phyloP scores from a whole-genome alignment of 768 basidiomycete genomes.

The Sutorius australiensis region DNA sequence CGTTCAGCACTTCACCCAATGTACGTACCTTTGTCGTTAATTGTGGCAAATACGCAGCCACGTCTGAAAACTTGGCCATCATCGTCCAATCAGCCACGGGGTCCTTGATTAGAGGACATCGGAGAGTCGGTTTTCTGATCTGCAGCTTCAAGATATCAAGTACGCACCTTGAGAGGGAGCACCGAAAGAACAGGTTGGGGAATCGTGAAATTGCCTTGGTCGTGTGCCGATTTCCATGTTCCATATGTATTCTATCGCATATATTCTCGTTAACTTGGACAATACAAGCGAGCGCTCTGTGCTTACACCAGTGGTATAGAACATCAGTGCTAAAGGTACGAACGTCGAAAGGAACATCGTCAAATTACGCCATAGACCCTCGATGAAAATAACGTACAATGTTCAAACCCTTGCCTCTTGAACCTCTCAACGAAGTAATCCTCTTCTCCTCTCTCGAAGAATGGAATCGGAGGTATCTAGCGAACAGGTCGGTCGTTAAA shows the following conservation, averaged over 20 bases:
- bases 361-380: not conserved
- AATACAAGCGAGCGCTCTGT: not conserved
- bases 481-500: not conserved
- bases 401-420: constrained; percentile 50
- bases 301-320: constrained; percentile 55
- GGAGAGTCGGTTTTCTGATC: not conserved
- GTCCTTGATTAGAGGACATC: constrained; percentile 26
- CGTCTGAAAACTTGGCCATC: constrained; percentile 27
- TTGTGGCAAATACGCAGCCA: constrained; percentile 32
- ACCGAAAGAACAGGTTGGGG: constrained; percentile 40
- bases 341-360: not conserved
- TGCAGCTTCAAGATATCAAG: not conserved
- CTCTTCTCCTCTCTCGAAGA: constrained; percentile 58
- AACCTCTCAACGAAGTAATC: constrained; percentile 69
- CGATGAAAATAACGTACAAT: constrained; percentile 44
- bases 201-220: constrained; percentile 43
- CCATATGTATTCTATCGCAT: constrained; percentile 35
- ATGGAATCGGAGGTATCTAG: constrained; percentile 60
- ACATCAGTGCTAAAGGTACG: constrained; percentile 50
- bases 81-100: constrained; percentile 43
- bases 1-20: not conserved
- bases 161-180: constrained; percentile 36
- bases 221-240: constrained; percentile 36
- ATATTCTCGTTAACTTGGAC: not conserved
- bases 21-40: constrained; percentile 33